Conservation (phyloP, 805 yeast genomes). For the Starmerella kuoi region DNA sequence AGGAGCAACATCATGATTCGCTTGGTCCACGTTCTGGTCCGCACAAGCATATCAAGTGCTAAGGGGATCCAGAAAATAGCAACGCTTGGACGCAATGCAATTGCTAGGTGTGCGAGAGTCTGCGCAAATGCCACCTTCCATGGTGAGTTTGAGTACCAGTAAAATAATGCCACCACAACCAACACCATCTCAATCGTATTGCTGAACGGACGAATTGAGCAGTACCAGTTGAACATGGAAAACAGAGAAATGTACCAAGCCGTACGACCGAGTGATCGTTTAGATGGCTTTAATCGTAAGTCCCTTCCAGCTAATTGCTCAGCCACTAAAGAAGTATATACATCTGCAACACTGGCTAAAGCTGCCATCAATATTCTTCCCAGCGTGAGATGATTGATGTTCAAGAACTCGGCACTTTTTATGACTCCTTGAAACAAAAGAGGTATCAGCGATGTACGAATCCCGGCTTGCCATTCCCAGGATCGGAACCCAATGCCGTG, state of each 20-base stretch:
- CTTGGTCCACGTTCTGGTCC: slow-evolving; percentile 1
- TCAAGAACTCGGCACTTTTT: slow-evolving; percentile 28
- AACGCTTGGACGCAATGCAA: slow-evolving; percentile 77
- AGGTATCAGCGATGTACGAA: slow-evolving; percentile 75
- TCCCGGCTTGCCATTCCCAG: slow-evolving; percentile 83
- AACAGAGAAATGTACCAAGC: slow-evolving; percentile 41
- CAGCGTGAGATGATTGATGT: slow-evolving; percentile 26
- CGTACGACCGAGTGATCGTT: slow-evolving; percentile 14
- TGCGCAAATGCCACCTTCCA: slow-evolving; percentile 29
- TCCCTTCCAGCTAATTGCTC: slow-evolving; percentile 21
- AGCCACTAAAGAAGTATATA: slow-evolving; percentile 41
- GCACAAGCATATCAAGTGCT: slow-evolving; percentile 32
- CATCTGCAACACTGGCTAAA: slow-evolving; percentile 63
- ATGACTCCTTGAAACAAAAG: slow-evolving; percentile 45
- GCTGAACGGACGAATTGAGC: slow-evolving; percentile 71
- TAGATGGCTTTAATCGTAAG: not conserved
- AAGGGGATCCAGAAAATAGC: slow-evolving; percentile 60
- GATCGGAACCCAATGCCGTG: slow-evolving; percentile 75
- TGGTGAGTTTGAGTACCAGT: slow-evolving; percentile 48
- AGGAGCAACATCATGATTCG: not conserved
- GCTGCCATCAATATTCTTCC: slow-evolving; percentile 65
- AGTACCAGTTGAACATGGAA: slow-evolving; percentile 73
- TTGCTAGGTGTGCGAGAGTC: slow-evolving; percentile 45
- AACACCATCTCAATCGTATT: slow-evolving; percentile 68
- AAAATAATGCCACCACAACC: slow-evolving; percentile 51